Base-by-base conservation (phyloP, 371 early-diverging fungal species). In the Apophysomyces ossiformis region DNA sequence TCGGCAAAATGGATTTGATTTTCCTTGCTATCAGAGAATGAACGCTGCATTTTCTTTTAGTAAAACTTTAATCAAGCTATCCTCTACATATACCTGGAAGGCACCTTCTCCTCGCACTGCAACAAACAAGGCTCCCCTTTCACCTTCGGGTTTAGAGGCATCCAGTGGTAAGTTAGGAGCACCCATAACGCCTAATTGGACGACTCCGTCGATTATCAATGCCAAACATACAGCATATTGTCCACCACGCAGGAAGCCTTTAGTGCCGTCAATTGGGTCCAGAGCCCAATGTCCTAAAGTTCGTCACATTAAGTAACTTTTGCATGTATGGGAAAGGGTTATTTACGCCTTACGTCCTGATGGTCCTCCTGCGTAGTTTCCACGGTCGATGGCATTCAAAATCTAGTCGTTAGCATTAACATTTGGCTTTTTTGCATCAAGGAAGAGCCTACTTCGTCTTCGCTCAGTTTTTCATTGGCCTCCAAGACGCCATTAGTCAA, bases 221-320 rank as follows among this genome's bases (percentile, higher is more conserved):
- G 98, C 96, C 45, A 99, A 83, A 69, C 99, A 98, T 5, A 99
- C 95, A 0, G 99, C 98, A 78, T 87, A 99, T 85, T 99, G 99
- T 61, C 93, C 97, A 57, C 98, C 98, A 63, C 99, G 89, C 71
- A 99, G 79, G 73, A 97, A 99, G 7, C 99, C 99, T 76, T 92
- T 93, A 36, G 94, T 94, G 26, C 94, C 95, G 75, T 96, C 99
- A 73, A 98, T 95, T 4, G 99, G 99, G 75, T 99, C 99, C 65
- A 99, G 82, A 15, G 97, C 95, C 98, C 98, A 99, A 84, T 87
- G 86, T 63, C 80, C 80, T 79, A 16, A 38, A 37, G 59, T 36
- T 26, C 32, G 32, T 3, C 32, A 26, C 3, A 2, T 26, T 26
- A 26, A 26, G 32, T 26, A 26, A 26, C 2, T 26, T 26, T 26